phyloP scores from a whole-genome alignment of 805 yeast genomes.

The Jamesozyma piceae region DNA sequence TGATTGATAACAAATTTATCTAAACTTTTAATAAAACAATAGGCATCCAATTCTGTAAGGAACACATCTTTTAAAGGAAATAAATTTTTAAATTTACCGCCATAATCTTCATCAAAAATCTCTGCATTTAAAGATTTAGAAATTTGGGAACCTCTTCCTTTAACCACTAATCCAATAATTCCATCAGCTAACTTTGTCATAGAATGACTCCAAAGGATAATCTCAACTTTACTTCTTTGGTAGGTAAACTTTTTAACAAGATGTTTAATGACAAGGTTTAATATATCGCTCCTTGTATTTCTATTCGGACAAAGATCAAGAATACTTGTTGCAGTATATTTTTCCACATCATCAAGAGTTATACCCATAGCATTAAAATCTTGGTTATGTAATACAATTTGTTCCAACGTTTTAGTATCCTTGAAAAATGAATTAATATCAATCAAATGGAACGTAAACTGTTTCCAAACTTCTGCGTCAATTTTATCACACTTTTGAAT shows the following conservation, averaged over 20 bases:
- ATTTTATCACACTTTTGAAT: slow-evolving; percentile 7
- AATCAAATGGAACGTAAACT: slow-evolving; percentile 34
- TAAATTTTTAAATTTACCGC: slow-evolving; percentile 35
- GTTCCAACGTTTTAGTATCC: slow-evolving; percentile 21
- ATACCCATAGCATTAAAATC: slow-evolving; percentile 10
- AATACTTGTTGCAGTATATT: slow-evolving; percentile 7
- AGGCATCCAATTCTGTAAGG: slow-evolving; percentile 56
- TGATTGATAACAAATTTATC: slow-evolving; percentile 25
- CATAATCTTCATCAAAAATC: slow-evolving; percentile 22
- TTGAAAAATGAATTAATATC: slow-evolving; percentile 35
- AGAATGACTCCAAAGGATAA: slow-evolving; percentile 58
- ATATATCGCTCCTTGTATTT: slow-evolving; percentile 59
- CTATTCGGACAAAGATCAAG: slow-evolving; percentile 34
- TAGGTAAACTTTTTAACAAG: slow-evolving; percentile 41
- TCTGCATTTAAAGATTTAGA: slow-evolving; percentile 41
- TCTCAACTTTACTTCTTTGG: slow-evolving; percentile 35
- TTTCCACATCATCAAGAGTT: background rate
- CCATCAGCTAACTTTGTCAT: slow-evolving; percentile 80
- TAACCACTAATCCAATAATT: slow-evolving; percentile 68
- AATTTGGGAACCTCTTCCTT: slow-evolving; percentile 73
- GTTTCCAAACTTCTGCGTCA: slow-evolving; percentile 19
- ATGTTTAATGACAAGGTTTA: slow-evolving; percentile 38
- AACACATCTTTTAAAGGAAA: slow-evolving; percentile 73
- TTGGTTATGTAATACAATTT: slow-evolving; percentile 30
- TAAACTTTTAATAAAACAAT: slow-evolving; percentile 32